Evolutionary conservation across 805 yeast genomes (phyloP).

Genomic region (Tetrapisispora fleetii): DNA sequence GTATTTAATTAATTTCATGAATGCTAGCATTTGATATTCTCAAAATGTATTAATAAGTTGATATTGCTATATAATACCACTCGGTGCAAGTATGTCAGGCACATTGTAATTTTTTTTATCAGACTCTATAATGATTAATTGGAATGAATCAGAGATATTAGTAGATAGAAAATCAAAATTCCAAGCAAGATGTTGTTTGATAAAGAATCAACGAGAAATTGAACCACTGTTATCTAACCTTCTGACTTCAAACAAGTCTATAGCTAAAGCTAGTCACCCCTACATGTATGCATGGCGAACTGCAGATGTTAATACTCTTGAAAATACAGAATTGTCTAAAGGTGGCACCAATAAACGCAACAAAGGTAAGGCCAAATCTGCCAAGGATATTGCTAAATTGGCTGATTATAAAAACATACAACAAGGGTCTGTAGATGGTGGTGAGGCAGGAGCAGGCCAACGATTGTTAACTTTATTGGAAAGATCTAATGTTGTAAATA

Average conservation of each 20-base stretch:
- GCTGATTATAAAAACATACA: conserved; percentile 17
- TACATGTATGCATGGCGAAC: conserved; percentile 69
- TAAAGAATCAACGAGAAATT: conserved; percentile 36
- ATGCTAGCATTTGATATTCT: too few relatives aligned
- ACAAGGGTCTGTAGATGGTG: conserved; percentile 61
- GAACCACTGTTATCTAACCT: conserved; percentile 35
- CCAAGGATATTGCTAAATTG: not conserved
- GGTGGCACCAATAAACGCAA: conserved; percentile 2
- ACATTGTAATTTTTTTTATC: not conserved
- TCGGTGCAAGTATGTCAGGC: not conserved
- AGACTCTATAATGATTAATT: conserved; percentile 11
- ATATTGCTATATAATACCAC: too few relatives aligned
- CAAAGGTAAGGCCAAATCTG: conserved; percentile 3
- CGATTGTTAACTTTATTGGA: conserved; percentile 47
- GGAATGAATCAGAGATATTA: conserved; percentile 35
- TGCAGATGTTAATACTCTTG: conserved; percentile 18
- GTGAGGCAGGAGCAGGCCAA: conserved; percentile 68
- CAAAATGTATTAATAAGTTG: too few relatives aligned
- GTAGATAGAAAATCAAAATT: conserved; percentile 53
- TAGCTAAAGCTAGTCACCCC: conserved; percentile 58
- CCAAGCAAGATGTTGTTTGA: conserved; percentile 46
- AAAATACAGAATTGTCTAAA: not conserved
- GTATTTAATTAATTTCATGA: too few relatives aligned
- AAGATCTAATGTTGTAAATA: conserved; percentile 39
- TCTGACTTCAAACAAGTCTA: conserved; percentile 35